A percentile compares a stretch with the other conserved stretches of the same genome.
Evolutionary conservation across 306 rosid genomes (phyloP).

Genomic region (Elaeagnus macrophylla): DNA sequence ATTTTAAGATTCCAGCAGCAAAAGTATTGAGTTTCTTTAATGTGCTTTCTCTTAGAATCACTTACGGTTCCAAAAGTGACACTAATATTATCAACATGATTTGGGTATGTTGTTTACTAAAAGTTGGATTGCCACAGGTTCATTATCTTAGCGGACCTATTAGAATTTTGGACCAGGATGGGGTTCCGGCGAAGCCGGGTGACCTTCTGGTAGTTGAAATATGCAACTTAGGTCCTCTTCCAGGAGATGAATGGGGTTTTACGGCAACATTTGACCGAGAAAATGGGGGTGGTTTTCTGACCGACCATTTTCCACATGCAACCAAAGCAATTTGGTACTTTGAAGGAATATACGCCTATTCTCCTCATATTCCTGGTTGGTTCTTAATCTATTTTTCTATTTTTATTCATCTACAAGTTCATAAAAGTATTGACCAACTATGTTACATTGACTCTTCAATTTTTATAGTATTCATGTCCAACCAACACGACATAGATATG

Average conservation of each 20-base stretch:
- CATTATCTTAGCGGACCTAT: slow-evolving; percentile 87
- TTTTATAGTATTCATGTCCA: too few species aligned
- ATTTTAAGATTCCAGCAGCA: too few species aligned
- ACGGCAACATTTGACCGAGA: slow-evolving; percentile 90
- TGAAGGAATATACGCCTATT: slow-evolving; percentile 81
- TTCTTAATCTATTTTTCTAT: slow-evolving; percentile 7
- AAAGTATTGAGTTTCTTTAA: too few species aligned
- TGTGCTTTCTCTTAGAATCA: too few species aligned
- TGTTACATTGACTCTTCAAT: not conserved
- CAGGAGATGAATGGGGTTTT: slow-evolving; percentile 92
- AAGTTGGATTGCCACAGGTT: slow-evolving; percentile 25
- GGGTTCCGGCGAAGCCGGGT: slow-evolving; percentile 72
- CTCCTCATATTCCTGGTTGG: slow-evolving; percentile 92
- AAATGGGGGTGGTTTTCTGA: slow-evolving; percentile 89
- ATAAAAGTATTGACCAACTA: not conserved
- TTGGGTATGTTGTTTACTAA: too few species aligned
- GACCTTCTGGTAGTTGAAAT: slow-evolving; percentile 81
- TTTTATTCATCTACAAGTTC: not conserved
- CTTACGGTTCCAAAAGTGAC: too few species aligned
- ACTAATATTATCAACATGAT: too few species aligned
- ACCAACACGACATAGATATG: too few species aligned
- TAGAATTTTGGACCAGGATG: slow-evolving; percentile 57
- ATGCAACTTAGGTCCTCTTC: slow-evolving; percentile 85
- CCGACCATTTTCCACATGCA: slow-evolving; percentile 79
- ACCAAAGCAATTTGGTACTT: slow-evolving; percentile 90